Conservation (phyloP, 2,329 filamentous ascomycete genomes). For the Hypoxylon sp. region DNA sequence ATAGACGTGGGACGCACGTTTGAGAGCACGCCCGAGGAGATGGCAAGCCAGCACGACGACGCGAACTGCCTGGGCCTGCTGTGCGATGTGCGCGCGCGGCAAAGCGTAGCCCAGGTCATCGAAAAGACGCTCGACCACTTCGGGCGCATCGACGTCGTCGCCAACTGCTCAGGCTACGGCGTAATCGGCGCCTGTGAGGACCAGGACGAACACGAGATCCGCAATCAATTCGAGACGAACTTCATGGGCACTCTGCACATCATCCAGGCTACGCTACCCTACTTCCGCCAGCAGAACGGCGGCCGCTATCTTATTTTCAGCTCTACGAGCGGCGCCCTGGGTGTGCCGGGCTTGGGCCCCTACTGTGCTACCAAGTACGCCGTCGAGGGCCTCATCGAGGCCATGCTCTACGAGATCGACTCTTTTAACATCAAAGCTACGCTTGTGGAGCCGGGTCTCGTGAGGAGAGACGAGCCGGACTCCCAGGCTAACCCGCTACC, state of each 20-base stretch:
- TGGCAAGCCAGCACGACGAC: slow-evolving; percentile 74
- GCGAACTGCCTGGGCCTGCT: slow-evolving; percentile 83
- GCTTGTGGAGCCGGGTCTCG: slow-evolving; percentile 90
- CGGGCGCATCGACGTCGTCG: slow-evolving; percentile 87
- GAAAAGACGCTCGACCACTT: slow-evolving; percentile 80
- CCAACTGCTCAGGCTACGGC: slow-evolving; percentile 94
- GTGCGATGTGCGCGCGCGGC: slow-evolving; percentile 88
- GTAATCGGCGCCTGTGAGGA: slow-evolving; percentile 97
- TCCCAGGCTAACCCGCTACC: slow-evolving; percentile 71
- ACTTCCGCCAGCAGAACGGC: slow-evolving; percentile 81
- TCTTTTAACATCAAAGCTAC: slow-evolving; percentile 93
- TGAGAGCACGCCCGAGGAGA: slow-evolving; percentile 80
- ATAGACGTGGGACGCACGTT: slow-evolving; percentile 87
- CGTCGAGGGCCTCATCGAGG: slow-evolving; percentile 94
- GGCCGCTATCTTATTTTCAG: slow-evolving; percentile 96
- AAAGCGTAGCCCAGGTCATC: slow-evolving; percentile 81
- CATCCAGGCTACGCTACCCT: slow-evolving; percentile 87
- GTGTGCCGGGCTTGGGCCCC: slow-evolving; percentile 90
- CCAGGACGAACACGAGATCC: slow-evolving; percentile 94
- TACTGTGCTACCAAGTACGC: slow-evolving; percentile 99
- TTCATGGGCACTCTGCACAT: slow-evolving; percentile 97
- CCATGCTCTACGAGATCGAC: slow-evolving; percentile 96
- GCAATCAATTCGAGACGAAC: slow-evolving; percentile 97
- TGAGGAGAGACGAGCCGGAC: slow-evolving; percentile 86
- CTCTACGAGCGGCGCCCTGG: slow-evolving; percentile 91